Percentiles rank a stretch among this genome's conserved stretches.
phyloP scores from a whole-genome alignment of 495 filamentous ascomycete genomes.

The Daldinia loculata region DNA sequence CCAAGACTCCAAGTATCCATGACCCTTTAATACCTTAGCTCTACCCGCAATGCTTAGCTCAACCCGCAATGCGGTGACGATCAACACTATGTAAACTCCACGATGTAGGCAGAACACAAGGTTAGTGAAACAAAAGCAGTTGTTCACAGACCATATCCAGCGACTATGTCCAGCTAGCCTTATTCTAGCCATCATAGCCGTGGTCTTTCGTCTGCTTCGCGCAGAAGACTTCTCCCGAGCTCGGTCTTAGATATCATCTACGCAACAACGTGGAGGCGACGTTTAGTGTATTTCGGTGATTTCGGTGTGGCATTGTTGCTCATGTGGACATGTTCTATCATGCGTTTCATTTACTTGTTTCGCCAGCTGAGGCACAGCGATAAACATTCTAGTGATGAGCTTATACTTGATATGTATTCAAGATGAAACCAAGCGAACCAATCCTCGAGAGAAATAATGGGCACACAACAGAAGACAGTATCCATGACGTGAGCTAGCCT shows the following conservation, averaged over 20 bases:
- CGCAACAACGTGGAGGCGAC: constrained; percentile 1
- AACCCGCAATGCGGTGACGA: constrained; percentile 1
- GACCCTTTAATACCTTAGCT: constrained; percentile 1
- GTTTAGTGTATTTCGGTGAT: constrained; percentile 16
- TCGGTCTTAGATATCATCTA: constrained; percentile 17
- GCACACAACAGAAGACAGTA: constrained; percentile 9
- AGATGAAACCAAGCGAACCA: constrained; percentile 29
- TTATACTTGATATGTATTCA: constrained; percentile 22
- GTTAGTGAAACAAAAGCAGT: constrained; percentile 5
- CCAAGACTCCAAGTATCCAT: neutral
- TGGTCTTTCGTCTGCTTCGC: constrained; percentile 4
- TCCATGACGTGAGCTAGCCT: constrained; percentile 12
- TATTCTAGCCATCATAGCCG: neutral
- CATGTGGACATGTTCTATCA: constrained; percentile 4
- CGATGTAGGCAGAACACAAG: constrained; percentile 4
- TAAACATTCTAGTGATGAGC: constrained; percentile 18
- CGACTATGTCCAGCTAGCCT: constrained; percentile 6
- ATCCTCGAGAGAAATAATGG: constrained; percentile 18
- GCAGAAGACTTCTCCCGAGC: neutral
- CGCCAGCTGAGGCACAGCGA: constrained; percentile 10
- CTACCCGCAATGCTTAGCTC: neutral
- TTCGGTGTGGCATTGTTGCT: constrained; percentile 13
- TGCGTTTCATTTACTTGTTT: constrained; percentile 10
- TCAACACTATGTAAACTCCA: constrained; percentile 12
- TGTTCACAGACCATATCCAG: neutral